Conservation (phyloP, 208 protist genomes). For the Crithidia fasciculata region DNA sequence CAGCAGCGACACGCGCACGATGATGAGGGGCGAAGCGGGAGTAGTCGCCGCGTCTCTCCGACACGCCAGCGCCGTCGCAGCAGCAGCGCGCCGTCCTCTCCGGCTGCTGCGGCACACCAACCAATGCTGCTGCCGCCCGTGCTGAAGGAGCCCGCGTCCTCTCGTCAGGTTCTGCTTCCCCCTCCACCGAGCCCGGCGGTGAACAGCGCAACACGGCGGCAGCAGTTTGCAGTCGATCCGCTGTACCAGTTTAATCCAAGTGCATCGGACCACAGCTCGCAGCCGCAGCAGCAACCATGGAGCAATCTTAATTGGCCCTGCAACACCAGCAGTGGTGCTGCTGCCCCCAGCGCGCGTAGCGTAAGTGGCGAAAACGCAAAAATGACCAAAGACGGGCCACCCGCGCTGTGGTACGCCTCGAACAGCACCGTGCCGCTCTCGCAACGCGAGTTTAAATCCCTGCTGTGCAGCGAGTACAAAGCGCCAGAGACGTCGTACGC, state of each 20-base stretch:
- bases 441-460: slow-evolving; percentile 63
- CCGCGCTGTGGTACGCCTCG: slow-evolving; percentile 30
- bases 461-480: slow-evolving; percentile 68
- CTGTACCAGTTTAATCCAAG: slow-evolving; percentile 15
- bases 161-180: slow-evolving; percentile 15
- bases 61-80: background rate
- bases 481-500: slow-evolving; percentile 22
- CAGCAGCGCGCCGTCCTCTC: background rate
- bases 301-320: slow-evolving; percentile 21
- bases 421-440: slow-evolving; percentile 30
- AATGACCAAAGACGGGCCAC: slow-evolving; percentile 15
- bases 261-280: background rate
- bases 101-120: background rate
- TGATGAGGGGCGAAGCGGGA: background rate
- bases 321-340: background rate
- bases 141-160: background rate
- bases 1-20: background rate
- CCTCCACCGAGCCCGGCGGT: slow-evolving; percentile 25
- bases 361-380: background rate
- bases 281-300: slow-evolving; percentile 28
- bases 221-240: slow-evolving; percentile 23
- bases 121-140: slow-evolving; percentile 7
- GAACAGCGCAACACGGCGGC: slow-evolving; percentile 1
- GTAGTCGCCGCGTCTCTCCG: background rate
- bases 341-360: background rate